Evolutionary conservation across 441 rosid genomes (phyloP), one percentile per base, ranked within the genome.

Genomic region (Brassica balearica): DNA sequence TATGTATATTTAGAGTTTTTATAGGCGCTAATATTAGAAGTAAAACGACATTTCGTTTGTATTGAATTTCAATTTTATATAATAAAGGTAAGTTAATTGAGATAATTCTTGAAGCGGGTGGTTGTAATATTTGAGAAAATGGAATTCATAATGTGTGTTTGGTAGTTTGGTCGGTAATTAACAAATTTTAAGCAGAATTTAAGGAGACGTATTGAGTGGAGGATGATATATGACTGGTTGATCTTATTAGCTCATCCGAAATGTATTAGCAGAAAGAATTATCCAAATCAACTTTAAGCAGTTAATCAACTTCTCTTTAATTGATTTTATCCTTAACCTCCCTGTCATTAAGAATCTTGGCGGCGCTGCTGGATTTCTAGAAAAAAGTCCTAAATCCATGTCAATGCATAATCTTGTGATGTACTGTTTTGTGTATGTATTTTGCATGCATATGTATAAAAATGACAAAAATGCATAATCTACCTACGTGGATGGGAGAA

Each of bases 161-260:
- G 74, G 73, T 73, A 67, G n/a, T 43, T 58, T 73, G 73, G 76
- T 71, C 67, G 72, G 72, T 65, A 77, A 77, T 77, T 65, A 71
- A 27, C 61, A 46, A 55, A 12, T 46, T 64, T 71, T 9, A 56
- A 41, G 68, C 76, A 56, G 5, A 41, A 71, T 2, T 77, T 38
- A 38, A 71, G 71, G 75, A 36, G 10, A n/a, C n/a, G n/a, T n/a
- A n/a, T n/a, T n/a, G n/a, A n/a, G n/a, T n/a, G n/a, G n/a, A n/a
- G n/a, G n/a, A n/a, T n/a, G n/a, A n/a, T n/a, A n/a, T n/a, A n/a
- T n/a, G n/a, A n/a, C n/a, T n/a, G n/a, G n/a, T n/a, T n/a, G n/a
- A n/a, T n/a, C n/a, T n/a, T n/a, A n/a, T n/a, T n/a, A n/a, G n/a
- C n/a, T n/a, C n/a, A n/a, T n/a, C n/a, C n/a, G n/a, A n/a, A n/a